Base-by-base conservation (phyloP, 2,329 filamentous ascomycete genomes). In the Colletotrichum sidae region DNA sequence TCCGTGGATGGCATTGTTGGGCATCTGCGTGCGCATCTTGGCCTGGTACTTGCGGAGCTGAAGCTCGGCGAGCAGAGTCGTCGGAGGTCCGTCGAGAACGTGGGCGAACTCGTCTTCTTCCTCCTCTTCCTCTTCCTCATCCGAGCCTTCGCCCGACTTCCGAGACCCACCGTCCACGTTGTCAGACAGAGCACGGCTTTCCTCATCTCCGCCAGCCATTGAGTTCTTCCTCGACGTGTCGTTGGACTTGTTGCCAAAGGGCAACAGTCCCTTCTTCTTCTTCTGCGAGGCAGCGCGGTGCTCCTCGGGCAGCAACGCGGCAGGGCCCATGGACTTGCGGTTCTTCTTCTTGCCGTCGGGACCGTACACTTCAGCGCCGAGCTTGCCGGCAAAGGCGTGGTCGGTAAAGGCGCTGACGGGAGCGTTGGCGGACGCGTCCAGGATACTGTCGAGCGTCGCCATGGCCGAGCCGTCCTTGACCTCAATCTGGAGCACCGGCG, bases 351-450 rank as follows among this genome's bases (percentile, higher is more conserved):
- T 57, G 75, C 83, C 86, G 69, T 85, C 79, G 69, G 80, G 74
- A 39, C 91, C 91, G 73, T 96, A 96, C 0, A 94, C 86, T 71
- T 95, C 92, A 5, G 86, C 76, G 33, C 93, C 92, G 10, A 94
- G 82, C 68, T 89, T 88, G 5, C 94, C 94, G 35, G 90, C 92
- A 73, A 92, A 94, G 0, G 90, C 88, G 75, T 97, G 94, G 72
- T 97, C 93, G 0, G 92, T 97, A 72, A 98, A 98, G 34, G 94
- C 95, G 69, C 85, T 93, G 37, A 97, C 94, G 1, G 96, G 96
- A 0, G 96, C 95, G 65, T 86, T 87, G 3, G 93, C 92, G 3
- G 95, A 96, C 8, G 95, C 96, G 74, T 97, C 92, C 13, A 99
- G 85, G 57, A 99, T 96, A 74, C 89, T 94, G 70, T 99, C 94